Percentiles rank a stretch among this genome's conserved stretches.
phyloP scores from a whole-genome alignment of 2,329 filamentous ascomycete genomes.

The Neurospora sp. region DNA sequence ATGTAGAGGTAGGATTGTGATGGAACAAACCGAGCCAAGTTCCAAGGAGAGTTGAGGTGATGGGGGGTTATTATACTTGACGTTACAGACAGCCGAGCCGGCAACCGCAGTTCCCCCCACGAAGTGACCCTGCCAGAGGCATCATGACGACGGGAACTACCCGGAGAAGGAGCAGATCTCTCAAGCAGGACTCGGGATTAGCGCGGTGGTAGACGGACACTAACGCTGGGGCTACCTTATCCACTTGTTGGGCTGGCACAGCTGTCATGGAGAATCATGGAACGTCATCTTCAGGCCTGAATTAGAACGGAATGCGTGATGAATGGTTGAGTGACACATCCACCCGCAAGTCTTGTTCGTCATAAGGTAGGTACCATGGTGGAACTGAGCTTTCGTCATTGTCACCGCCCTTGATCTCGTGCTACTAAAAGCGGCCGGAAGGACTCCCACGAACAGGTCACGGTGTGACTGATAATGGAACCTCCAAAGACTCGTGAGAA shows the following conservation, averaged over 20 bases:
- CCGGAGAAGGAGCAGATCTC: too few species aligned
- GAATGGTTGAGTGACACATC: background rate
- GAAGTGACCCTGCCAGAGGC: background rate
- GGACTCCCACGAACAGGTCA: background rate
- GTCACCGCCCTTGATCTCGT: background rate
- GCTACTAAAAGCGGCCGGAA: background rate
- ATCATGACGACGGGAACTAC: too few species aligned
- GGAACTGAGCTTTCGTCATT: background rate
- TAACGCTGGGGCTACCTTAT: too few species aligned
- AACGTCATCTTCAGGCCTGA: too few species aligned
- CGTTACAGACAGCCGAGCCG: background rate
- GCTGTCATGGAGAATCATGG: too few species aligned
- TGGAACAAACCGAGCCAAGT: background rate
- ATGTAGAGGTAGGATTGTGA: background rate
- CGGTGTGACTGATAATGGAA: background rate
- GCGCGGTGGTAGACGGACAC: too few species aligned
- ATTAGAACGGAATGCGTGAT: background rate
- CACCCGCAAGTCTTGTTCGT: background rate
- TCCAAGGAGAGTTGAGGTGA: background rate
- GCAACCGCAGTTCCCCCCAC: background rate
- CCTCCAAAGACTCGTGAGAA: background rate
- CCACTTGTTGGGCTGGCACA: too few species aligned
- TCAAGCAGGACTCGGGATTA: too few species aligned
- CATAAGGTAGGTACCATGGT: background rate
- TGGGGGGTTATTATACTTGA: background rate